phyloP scores from a whole-genome alignment of 495 filamentous ascomycete species.

The Neurospora tetraspora region DNA sequence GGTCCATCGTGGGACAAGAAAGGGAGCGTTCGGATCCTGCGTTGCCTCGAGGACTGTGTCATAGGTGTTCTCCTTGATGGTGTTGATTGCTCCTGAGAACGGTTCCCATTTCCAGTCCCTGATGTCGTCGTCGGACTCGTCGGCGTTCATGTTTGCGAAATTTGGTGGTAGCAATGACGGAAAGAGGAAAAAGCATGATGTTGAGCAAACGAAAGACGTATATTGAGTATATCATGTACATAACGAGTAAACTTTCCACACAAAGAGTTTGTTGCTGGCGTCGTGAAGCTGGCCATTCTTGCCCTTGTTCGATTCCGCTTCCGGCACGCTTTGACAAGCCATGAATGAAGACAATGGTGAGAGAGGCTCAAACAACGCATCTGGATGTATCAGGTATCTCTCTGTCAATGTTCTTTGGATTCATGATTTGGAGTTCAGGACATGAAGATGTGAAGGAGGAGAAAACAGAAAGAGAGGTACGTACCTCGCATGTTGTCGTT shows the following conservation, averaged over 20 bases:
- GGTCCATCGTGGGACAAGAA: neutral
- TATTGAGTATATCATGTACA: neutral
- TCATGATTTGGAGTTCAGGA: neutral
- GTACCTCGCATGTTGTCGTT: neutral
- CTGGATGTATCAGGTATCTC: neutral
- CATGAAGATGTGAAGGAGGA: neutral
- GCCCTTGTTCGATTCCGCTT: neutral
- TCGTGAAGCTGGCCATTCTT: neutral
- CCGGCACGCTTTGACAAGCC: neutral
- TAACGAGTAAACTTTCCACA: neutral
- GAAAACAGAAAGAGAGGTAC: neutral
- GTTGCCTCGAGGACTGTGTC: neutral
- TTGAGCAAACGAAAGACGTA: neutral
- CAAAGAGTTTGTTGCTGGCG: neutral
- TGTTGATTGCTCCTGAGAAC: accelerated
- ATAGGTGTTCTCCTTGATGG: neutral
- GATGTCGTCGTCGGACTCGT: neutral
- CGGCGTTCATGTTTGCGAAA: neutral
- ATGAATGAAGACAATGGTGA: neutral
- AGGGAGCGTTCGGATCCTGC: neutral
- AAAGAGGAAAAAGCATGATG: neutral
- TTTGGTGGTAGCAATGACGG: neutral
- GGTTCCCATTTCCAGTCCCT: neutral
- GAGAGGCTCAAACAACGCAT: neutral
- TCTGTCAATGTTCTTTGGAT: neutral